Evolutionary conservation across 495 filamentous ascomycete species (phyloP), one percentile per base, ranked within the genome.

Genomic region (Entonaema liquescens): DNA sequence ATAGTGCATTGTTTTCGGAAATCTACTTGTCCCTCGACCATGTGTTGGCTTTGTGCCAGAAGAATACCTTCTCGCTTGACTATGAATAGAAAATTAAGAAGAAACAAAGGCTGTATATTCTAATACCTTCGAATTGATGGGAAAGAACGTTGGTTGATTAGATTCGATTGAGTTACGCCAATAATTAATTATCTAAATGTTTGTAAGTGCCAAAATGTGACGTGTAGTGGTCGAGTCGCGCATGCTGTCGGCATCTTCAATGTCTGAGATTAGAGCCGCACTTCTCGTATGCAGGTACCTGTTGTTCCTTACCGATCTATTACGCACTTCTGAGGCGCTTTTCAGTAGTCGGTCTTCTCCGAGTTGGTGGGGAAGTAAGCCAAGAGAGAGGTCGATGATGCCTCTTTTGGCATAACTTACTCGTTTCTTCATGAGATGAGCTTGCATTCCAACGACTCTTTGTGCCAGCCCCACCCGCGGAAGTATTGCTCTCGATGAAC

Each of bases 381-480:
- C 21, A 35, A 33, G 50, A 50, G 26, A 65, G 47, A 59, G 60
- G 57, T 64, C 53, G 17, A 59, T 23, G 28, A 55, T 63, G 36
- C 59, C 40, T 26, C 28, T 44, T 56, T 52, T 67, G 38, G 56
- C 21, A 31, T 36, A 26, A 31, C 53, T 8, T 56, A 35, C 54
- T 52, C 56, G 42, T 66, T 58, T 49, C 70, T 53, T 58, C 47
- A 67, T 62, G 21, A 74, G 70, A 73, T 73, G 70, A 61, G 47
- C 23, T 70, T 65, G 47, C 75, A 77, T 77, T 77, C 75, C 75
- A 77, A 60, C 28, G 23, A 40, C 31, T 70, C 75, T 77, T 77
- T 77, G 73, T 77, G 54, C 62, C 60, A n/a, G 31, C 26, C 44
- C 17, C 35, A 38, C 57, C 65, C 62, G 65, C 58, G 55, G 17